Evolutionary conservation across 257 asterid genomes (phyloP).

Genomic region (Buddleja alternifolia): DNA sequence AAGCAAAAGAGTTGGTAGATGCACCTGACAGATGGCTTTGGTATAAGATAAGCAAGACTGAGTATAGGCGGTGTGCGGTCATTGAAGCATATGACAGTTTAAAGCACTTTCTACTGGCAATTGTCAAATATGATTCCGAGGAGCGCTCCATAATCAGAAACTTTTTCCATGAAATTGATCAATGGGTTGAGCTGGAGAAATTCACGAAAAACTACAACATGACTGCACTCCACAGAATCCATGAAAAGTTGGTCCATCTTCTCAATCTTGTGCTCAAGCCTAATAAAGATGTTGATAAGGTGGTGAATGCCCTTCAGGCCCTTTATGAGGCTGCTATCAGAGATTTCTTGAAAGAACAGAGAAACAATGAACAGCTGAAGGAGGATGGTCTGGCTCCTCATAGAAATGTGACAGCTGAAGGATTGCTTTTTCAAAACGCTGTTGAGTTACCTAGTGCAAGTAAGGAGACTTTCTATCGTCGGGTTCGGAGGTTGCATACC

Average conservation of each 20-base stretch:
- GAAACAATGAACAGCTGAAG: conserved; percentile 70
- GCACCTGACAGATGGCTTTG: conserved; percentile 99
- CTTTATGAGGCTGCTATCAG: conserved; percentile 92
- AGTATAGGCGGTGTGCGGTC: conserved; percentile 94
- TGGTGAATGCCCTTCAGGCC: conserved; percentile 95
- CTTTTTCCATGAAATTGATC: conserved; percentile 86
- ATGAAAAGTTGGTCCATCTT: conserved; percentile 80
- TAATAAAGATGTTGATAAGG: conserved; percentile 62
- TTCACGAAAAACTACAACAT: conserved; percentile 76
- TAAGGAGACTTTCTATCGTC: conserved; percentile 79
- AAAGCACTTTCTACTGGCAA: conserved; percentile 72
- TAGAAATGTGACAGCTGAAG: conserved; percentile 56
- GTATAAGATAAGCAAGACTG: conserved; percentile 83
- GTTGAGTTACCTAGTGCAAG: conserved; percentile 72
- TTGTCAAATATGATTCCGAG: conserved; percentile 72
- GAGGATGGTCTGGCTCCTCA: conserved; percentile 95
- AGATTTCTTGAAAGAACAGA: conserved; percentile 79
- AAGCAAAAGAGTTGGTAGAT: conserved; percentile 94
- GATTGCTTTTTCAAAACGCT: conserved; percentile 81
- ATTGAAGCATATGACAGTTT: conserved; percentile 86
- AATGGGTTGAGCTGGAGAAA: conserved; percentile 76
- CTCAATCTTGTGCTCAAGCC: conserved; percentile 69
- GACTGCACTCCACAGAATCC: conserved; percentile 68
- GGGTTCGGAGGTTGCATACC: conserved; percentile 84
- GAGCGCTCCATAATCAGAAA: conserved; percentile 84